phyloP scores from a whole-genome alignment of 1,139 yeast species.

The Scheffersomyces segobiensis region DNA sequence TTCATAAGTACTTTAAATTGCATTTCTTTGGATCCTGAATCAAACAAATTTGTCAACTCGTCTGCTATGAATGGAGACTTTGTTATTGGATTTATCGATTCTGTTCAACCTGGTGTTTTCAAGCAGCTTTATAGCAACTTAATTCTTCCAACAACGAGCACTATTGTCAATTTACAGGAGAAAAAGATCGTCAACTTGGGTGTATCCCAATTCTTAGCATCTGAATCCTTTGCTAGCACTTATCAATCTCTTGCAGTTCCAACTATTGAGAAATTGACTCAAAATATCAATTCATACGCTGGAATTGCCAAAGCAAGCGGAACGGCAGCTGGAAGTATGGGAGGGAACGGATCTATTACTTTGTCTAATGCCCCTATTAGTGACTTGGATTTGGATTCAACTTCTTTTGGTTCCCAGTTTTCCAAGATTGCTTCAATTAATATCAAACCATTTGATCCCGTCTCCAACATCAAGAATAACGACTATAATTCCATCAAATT shows the following conservation, averaged over 20 bases:
- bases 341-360: conserved; percentile 6
- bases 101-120: conserved; percentile 65
- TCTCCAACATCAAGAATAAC: conserved; percentile 42
- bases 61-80: conserved; percentile 46
- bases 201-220: conserved; percentile 51
- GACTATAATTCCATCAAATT: conserved; percentile 33
- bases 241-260: conserved; percentile 47
- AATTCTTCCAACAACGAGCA: conserved; percentile 65
- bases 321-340: conserved; percentile 28
- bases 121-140: conserved; percentile 64
- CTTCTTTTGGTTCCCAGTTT: conserved; percentile 82
- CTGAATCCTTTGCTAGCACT: conserved; percentile 13
- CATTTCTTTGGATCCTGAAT: conserved; percentile 31
- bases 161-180: conserved; percentile 67
- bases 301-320: conserved; percentile 32
- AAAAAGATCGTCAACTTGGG: conserved; percentile 80
- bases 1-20: conserved; percentile 57
- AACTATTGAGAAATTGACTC: conserved; percentile 54
- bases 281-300: conserved; percentile 42
- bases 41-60: conserved; percentile 11
- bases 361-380: conserved; percentile 33
- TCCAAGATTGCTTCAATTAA: conserved; percentile 70
- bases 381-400: conserved; percentile 62
- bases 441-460: conserved; percentile 67
- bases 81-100: conserved; percentile 57